These are phyloP conservation scores for Aureobasidium uvarum DNA, from an alignment of 2,329 filamentous ascomycete species.

Conservation along the genomic window DNA sequence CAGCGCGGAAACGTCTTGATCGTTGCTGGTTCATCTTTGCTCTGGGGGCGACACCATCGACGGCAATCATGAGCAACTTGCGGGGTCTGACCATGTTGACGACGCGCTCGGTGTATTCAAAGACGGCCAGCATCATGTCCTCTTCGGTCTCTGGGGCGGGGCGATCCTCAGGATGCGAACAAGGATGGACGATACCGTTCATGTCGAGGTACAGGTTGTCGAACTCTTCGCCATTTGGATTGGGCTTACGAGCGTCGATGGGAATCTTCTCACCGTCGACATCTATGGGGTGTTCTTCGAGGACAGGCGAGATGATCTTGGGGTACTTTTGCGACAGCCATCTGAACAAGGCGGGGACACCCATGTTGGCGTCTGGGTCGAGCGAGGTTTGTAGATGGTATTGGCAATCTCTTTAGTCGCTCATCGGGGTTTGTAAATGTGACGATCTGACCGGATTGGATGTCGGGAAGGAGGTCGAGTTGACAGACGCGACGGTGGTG, in stretches of 20 bases:
- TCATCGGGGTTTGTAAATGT: neutral
- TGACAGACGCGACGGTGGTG: neutral
- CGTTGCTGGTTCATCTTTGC: slow-evolving; percentile 99
- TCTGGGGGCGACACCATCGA: slow-evolving; percentile 94
- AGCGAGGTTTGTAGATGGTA: neutral
- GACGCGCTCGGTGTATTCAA: slow-evolving; percentile 97
- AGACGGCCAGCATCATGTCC: slow-evolving; percentile 99
- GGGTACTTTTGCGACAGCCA: slow-evolving; percentile 97
- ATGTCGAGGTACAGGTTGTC: slow-evolving; percentile 98
- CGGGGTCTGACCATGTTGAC: slow-evolving; percentile 98
- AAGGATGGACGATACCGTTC: slow-evolving; percentile 99
- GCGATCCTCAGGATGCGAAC: slow-evolving; percentile 92
- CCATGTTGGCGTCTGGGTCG: slow-evolving; percentile 58
- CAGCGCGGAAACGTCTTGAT: slow-evolving; percentile 89
- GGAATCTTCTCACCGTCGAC: slow-evolving; percentile 84
- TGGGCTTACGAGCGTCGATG: slow-evolving; percentile 77
- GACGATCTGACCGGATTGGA: neutral
- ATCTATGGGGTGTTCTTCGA: slow-evolving; percentile 77
- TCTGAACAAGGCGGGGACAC: slow-evolving; percentile 91
- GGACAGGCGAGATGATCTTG: slow-evolving; percentile 89
- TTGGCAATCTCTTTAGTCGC: neutral
- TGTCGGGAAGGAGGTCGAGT: neutral
- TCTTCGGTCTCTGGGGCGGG: slow-evolving; percentile 91
- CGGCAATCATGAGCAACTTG: slow-evolving; percentile 95
- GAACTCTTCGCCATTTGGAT: slow-evolving; percentile 96